Evolutionary conservation across 1,139 yeast genomes (phyloP), one percentile per base, ranked within the genome.

Genomic region (Suhomyces chickasaworum): DNA sequence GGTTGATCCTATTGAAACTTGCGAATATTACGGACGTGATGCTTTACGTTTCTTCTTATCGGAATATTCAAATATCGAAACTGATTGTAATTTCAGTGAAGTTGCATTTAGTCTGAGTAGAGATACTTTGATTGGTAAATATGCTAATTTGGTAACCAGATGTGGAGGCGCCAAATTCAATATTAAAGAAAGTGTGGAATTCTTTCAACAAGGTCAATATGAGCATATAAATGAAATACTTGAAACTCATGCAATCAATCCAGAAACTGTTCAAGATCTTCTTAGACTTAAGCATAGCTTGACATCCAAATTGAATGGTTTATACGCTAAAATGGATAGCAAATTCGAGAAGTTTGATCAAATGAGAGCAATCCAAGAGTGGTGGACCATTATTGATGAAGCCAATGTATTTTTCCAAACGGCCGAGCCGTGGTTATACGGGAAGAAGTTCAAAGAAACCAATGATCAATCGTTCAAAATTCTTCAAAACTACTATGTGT

Each of bases 1-100:
- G n/a, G 96, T 93, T 8, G 97, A 95, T 59, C 99, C 99, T 0
- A 61, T 86, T 18, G 78, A 71, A 15, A 75, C 86, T 21, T 71
- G 81, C 17, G 72, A 78, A 0, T 64, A 73, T 46, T 86, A 86
- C 56, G 96, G 91, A 0, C 68, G 78, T 16, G 98, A 91, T 63
- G 70, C 89, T 0, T 70, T 89, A 37, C 72, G 97, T 51, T 84
- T 88, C 66, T 90, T 85, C 61, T 68, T 93, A 50, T 77, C 85
- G 64, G 89, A 85, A 56, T 84, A 86, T 61, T 86, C 96, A 1
- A 83, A 83, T 44, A 68, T 91, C 37, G 85, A 80, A 37, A 76
- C 79, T 38, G 99, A 93, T 65, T 82, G 91, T 52, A 91, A 90
- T 56, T 93, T 84, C 60, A 78, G 84, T 33, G 86, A 84, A 47